Conservation (phyloP, 1,139 yeast genomes). For the Magnusiomyces sp. region DNA sequence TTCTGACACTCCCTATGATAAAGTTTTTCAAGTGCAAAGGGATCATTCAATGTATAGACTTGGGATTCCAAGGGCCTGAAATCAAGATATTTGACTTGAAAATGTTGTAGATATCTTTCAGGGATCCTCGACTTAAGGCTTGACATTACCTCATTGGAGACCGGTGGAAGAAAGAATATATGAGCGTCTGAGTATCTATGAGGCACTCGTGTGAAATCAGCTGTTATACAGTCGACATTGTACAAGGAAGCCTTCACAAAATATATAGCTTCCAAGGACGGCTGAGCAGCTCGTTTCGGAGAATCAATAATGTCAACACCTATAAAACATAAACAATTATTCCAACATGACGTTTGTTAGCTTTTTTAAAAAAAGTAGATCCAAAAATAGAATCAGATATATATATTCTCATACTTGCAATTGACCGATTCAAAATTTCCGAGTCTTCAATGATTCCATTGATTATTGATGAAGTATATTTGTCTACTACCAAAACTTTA, state of each 20-base stretch:
- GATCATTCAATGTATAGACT: conserved; percentile 37
- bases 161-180: conserved; percentile 45
- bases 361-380: too few species aligned
- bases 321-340: conserved; percentile 3
- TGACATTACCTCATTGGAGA: not conserved
- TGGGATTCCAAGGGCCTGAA: conserved; percentile 43
- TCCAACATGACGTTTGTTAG: not conserved
- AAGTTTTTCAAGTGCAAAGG: conserved; percentile 59
- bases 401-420: conserved; percentile 24
- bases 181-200: conserved; percentile 51
- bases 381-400: not conserved
- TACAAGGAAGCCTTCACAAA: conserved; percentile 47
- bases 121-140: conserved; percentile 12
- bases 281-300: conserved; percentile 39
- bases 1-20: conserved; percentile 61
- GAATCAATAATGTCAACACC: conserved; percentile 50
- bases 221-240: conserved; percentile 48
- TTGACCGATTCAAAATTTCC: conserved; percentile 35
- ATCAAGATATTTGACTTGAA: conserved; percentile 31
- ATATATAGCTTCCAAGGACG: conserved; percentile 51
- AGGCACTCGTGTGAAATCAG: conserved; percentile 49
- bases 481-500: conserved; percentile 37
- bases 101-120: conserved; percentile 19
- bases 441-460: conserved; percentile 30
- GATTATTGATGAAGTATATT: conserved; percentile 31